phyloP scores from a whole-genome alignment of 2,329 filamentous ascomycete genomes.

The Hypoxylon sp. region DNA sequence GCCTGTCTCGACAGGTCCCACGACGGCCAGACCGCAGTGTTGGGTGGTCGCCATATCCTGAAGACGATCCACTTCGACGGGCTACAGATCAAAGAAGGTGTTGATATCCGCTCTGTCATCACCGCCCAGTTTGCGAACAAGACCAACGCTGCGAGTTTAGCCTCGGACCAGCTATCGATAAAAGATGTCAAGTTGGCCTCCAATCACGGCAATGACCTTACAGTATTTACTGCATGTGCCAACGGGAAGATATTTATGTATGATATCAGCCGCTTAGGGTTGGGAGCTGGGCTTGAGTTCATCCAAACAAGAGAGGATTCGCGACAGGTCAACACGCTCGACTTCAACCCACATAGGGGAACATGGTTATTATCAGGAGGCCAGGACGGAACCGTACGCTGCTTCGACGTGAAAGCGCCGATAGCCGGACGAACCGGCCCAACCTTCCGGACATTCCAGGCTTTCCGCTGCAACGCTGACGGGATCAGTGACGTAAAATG shows the following conservation, averaged over 20 bases:
- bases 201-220: conserved; percentile 62
- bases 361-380: conserved; percentile 74
- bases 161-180: conserved; percentile 73
- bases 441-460: conserved; percentile 65
- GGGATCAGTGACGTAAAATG: conserved; percentile 75
- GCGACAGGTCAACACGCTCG: conserved; percentile 74
- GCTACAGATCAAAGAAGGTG: conserved; percentile 67
- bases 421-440: conserved; percentile 64
- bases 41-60: conserved; percentile 73
- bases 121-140: conserved; percentile 64
- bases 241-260: conserved; percentile 77
- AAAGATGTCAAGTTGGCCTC: conserved; percentile 72
- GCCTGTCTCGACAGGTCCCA: conserved; percentile 71
- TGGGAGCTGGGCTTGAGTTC: conserved; percentile 65
- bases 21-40: conserved; percentile 69
- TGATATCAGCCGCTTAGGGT: conserved; percentile 67
- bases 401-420: conserved; percentile 70
- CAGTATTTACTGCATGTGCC: conserved; percentile 74
- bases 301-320: conserved; percentile 73
- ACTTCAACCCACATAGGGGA: conserved; percentile 72
- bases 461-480: conserved; percentile 68
- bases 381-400: conserved; percentile 74
- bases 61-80: conserved; percentile 72
- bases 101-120: conserved; percentile 72
- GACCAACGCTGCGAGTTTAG: conserved; percentile 57